Percentiles rank a stretch among this genome's conserved stretches.
These are phyloP conservation scores for Sporopachydermia lactativora DNA, from an alignment of 805 yeast genomes.

Conservation along the genomic window DNA sequence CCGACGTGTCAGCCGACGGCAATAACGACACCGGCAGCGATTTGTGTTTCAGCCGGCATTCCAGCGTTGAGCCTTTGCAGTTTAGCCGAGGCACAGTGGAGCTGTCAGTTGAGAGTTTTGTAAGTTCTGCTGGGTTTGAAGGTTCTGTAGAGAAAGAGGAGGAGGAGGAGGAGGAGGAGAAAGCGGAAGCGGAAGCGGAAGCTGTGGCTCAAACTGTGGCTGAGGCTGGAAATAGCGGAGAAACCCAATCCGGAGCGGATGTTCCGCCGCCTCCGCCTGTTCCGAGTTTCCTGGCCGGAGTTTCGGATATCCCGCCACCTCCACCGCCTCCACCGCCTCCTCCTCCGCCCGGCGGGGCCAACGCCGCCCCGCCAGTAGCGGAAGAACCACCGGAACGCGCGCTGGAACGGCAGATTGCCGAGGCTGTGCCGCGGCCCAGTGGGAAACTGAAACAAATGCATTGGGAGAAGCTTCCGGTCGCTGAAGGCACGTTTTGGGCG, in stretches of 20 bases:
- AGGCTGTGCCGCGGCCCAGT: slow-evolving; percentile 33
- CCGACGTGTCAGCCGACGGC: too few relatives aligned
- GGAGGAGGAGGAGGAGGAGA: slow-evolving; percentile 8
- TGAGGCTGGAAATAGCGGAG: slow-evolving; percentile 10
- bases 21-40: too few relatives aligned
- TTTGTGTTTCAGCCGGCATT: too few relatives aligned
- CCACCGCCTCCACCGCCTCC: slow-evolving; percentile 14
- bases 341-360: not conserved
- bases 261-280: slow-evolving; percentile 2
- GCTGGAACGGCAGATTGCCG: slow-evolving; percentile 8
- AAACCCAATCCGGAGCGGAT: slow-evolving; percentile 4
- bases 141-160: slow-evolving; percentile 11
- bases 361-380: slow-evolving; percentile 2
- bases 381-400: slow-evolving; percentile 9
- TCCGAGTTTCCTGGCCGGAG: slow-evolving; percentile 3
- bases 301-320: slow-evolving; percentile 13
- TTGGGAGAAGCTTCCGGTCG: slow-evolving; percentile 60
- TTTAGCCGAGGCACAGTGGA: too few relatives aligned
- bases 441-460: slow-evolving; percentile 63
- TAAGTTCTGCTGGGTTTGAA: slow-evolving; percentile 7
- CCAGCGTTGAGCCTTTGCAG: too few relatives aligned
- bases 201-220: slow-evolving; percentile 9
- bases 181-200: slow-evolving; percentile 8
- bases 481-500: slow-evolving; percentile 54
- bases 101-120: slow-evolving; percentile 5